phyloP scores from a whole-genome alignment of 2,329 filamentous ascomycete genomes.

The Colletotrichum horii region DNA sequence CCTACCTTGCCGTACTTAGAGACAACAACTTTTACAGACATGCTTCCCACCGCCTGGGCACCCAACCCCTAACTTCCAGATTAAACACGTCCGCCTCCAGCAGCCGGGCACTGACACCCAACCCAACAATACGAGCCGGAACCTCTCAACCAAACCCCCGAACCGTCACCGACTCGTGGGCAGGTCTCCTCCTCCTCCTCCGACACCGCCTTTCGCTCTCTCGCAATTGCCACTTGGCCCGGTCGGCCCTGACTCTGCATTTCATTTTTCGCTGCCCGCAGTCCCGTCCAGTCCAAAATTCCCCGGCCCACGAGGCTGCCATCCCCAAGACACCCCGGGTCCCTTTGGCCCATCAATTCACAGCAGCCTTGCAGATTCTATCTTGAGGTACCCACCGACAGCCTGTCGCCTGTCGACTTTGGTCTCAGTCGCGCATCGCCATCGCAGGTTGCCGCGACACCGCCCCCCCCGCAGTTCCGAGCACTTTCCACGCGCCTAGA shows the following conservation, averaged over 20 bases:
- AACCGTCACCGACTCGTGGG: not conserved
- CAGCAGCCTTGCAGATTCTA: conserved; percentile 10
- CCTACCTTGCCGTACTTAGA: too few relatives aligned
- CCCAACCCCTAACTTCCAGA: conserved; percentile 4
- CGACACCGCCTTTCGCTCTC: conserved; percentile 15
- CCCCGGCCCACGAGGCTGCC: conserved; percentile 8
- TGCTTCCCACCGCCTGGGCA: conserved; percentile 2
- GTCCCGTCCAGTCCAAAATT: not conserved
- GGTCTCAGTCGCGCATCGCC: conserved; percentile 1
- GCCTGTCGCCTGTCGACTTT: not conserved
- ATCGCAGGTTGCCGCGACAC: conserved; percentile 10
- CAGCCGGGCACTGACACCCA: not conserved
- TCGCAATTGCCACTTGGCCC: conserved; percentile 2
- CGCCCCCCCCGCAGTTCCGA: not conserved
- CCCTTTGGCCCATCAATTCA: not conserved
- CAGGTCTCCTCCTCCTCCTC: not conserved
- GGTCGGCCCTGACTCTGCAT: not conserved
- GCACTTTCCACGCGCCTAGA: not conserved
- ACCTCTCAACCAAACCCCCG: not conserved
- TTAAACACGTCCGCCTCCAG: not conserved
- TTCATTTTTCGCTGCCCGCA: not conserved
- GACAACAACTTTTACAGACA: not conserved
- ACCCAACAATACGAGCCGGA: not conserved
- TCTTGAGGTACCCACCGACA: not conserved
- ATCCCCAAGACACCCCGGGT: not conserved